Percentiles rank a stretch among this genome's conserved stretches.
These are phyloP conservation scores for Glomus cerebriforme DNA, from an alignment of 192 early-diverging fungal genomes.

Conservation along the genomic window DNA sequence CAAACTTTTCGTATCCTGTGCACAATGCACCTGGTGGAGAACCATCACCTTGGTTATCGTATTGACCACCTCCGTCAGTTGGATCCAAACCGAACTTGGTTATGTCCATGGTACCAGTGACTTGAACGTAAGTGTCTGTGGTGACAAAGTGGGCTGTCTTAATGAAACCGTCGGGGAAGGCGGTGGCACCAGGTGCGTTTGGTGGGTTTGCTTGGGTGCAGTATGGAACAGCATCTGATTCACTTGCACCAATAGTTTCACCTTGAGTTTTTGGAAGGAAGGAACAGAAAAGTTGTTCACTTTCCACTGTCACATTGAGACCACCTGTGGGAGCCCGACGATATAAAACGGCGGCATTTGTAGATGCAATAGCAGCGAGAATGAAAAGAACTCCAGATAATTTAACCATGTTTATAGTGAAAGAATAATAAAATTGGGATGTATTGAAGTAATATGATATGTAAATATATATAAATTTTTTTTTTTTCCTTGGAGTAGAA, in stretches of 20 bases:
- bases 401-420: no score
- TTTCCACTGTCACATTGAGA: background rate
- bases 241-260: constrained; percentile 43
- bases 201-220: constrained; percentile 23
- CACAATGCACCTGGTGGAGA: constrained; percentile 49
- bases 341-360: no score
- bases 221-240: constrained; percentile 42
- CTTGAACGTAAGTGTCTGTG: constrained; percentile 44
- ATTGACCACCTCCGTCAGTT: constrained; percentile 57
- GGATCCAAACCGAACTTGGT: constrained; percentile 38
- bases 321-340: no score
- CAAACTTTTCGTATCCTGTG: constrained; percentile 51
- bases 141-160: constrained; percentile 40
- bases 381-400: no score
- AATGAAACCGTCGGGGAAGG: constrained; percentile 46
- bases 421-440: no score
- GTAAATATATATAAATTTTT: no score
- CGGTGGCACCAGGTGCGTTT: constrained; percentile 34
- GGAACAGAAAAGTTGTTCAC: background rate
- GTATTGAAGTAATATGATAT: no score
- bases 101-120: constrained; percentile 53
- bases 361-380: no score
- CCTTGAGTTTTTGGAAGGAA: constrained; percentile 8
- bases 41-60: constrained; percentile 36
- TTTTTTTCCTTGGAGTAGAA: no score